These are phyloP conservation scores for Chalciporus pseudorubinellus DNA, from an alignment of 768 basidiomycete species.

Conservation along the genomic window DNA sequence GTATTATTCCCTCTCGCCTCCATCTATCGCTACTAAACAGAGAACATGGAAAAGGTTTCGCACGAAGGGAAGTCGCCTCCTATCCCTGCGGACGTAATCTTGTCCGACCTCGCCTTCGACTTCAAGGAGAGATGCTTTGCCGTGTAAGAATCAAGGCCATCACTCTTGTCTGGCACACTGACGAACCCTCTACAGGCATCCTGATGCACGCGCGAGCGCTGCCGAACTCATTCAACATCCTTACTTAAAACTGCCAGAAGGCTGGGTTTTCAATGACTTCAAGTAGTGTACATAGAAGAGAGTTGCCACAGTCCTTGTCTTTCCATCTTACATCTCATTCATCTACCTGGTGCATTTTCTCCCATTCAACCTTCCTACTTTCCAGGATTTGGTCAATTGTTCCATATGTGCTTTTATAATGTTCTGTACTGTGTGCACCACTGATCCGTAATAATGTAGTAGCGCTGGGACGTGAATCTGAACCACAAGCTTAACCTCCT, in stretches of 20 bases:
- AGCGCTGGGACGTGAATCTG: slow-evolving; percentile 33
- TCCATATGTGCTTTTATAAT: slow-evolving; percentile 35
- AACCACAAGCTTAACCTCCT: slow-evolving; percentile 1
- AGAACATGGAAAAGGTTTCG: slow-evolving; percentile 57
- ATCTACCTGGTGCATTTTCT: slow-evolving; percentile 27
- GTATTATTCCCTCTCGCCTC: slow-evolving; percentile 38
- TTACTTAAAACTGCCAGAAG: slow-evolving; percentile 69
- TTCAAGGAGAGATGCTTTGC: slow-evolving; percentile 90
- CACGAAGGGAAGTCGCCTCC: slow-evolving; percentile 85
- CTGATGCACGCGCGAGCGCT: slow-evolving; percentile 78
- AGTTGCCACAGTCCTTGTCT: slow-evolving; percentile 16
- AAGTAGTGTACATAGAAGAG: slow-evolving; percentile 20
- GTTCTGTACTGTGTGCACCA: slow-evolving; percentile 25
- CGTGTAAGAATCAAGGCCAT: slow-evolving; percentile 51
- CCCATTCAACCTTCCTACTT: slow-evolving; percentile 18
- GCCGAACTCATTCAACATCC: slow-evolving; percentile 76
- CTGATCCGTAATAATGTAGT: slow-evolving; percentile 28
- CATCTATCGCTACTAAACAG: background rate
- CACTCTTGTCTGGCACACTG: background rate
- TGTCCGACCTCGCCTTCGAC: slow-evolving; percentile 76
- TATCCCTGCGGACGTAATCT: slow-evolving; percentile 75
- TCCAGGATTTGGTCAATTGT: slow-evolving; percentile 20
- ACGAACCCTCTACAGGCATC: slow-evolving; percentile 51
- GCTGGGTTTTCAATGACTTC: slow-evolving; percentile 70
- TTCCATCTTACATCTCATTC: slow-evolving; percentile 20